phyloP scores from a whole-genome alignment of 495 filamentous ascomycete species.

The Talaromyces borbonicus region DNA sequence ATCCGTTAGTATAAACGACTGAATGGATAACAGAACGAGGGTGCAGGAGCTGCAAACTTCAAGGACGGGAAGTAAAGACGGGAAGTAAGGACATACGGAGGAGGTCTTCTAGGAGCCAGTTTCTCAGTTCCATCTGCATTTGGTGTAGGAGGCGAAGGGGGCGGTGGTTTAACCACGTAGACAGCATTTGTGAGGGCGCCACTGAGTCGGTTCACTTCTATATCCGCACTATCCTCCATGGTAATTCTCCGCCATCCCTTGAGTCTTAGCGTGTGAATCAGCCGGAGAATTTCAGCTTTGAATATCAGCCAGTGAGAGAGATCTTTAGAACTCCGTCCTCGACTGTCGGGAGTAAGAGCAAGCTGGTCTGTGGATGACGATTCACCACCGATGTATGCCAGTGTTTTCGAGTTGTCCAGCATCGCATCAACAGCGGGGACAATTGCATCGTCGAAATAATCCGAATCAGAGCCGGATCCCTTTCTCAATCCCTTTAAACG shows the following conservation, averaged over 20 bases:
- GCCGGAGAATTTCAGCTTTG: constrained; percentile 80
- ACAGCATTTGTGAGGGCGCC: constrained; percentile 94
- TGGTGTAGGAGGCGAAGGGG: constrained; percentile 33
- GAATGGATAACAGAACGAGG: too few relatives aligned
- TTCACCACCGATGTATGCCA: constrained; percentile 59
- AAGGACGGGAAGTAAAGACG: background rate
- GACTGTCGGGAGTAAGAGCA: constrained; percentile 17
- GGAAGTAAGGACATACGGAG: constrained; percentile 33
- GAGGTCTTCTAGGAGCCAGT: constrained; percentile 37
- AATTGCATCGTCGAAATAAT: constrained; percentile 61
- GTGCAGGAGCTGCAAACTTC: too few relatives aligned
- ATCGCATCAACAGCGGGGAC: constrained; percentile 70
- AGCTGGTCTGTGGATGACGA: constrained; percentile 33
- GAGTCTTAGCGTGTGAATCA: constrained; percentile 79
- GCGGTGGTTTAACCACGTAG: constrained; percentile 82
- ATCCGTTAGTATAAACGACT: background rate
- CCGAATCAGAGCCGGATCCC: constrained; percentile 63
- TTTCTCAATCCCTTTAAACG: constrained; percentile 25
- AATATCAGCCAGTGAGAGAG: constrained; percentile 67
- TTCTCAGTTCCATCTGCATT: constrained; percentile 26
- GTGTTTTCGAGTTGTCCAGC: constrained; percentile 81
- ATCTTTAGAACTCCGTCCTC: constrained; percentile 36
- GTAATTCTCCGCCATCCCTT: constrained; percentile 84
- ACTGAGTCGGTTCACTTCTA: constrained; percentile 77
- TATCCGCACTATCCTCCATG: constrained; percentile 57